Evolutionary conservation across 2,329 filamentous ascomycete genomes (phyloP), one percentile per base, ranked within the genome.

Genomic region (Rhexocercosporidium sp.): DNA sequence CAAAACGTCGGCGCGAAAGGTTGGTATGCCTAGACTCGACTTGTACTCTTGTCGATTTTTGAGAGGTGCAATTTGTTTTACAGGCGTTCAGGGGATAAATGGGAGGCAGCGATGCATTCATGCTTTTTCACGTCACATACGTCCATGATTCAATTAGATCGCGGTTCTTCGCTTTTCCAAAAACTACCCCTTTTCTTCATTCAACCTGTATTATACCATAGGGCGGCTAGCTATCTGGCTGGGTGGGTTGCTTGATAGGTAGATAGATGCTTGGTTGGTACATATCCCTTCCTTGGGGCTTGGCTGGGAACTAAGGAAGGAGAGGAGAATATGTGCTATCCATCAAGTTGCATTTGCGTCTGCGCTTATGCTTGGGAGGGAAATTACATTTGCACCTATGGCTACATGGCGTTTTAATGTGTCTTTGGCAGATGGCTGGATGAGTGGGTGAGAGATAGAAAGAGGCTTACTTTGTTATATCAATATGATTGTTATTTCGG

Each of bases 1-100:
- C 69, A 34, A 53, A 71, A 70, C 54, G 69, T 74, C 31, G 70
- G 71, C 7, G 67, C 56, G 1, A 75, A 70, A 54, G 76, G 76
- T 20, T 77, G 76, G 76, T 77, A 76, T 69, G 73, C 73, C 65
- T 77, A 71, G 65, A 46, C 4, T 20, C 4, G 62, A 39, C 14
- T 9, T 1, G n/a, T 12, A n/a, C n/a, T n/a, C n/a, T n/a, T n/a
- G n/a, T n/a, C n/a, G n/a, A n/a, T n/a, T n/a, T n/a, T n/a, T n/a
- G 27, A 7, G 18, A 34, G n/a, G n/a, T 16, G 27, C 6, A 11
- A 3, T 12, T 31, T 12, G 31, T 41, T 34, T 57, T 18, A 57
- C 20, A 27, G 54, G 54, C 54, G 54, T 57, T 57, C 20, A 3
- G 34, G 34, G 54, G 20, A 14, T 57, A 41, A 41, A 57, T 27